Conservation (phyloP, 108 stramenopile species). For the Cyclostephanos tholiformis region DNA sequence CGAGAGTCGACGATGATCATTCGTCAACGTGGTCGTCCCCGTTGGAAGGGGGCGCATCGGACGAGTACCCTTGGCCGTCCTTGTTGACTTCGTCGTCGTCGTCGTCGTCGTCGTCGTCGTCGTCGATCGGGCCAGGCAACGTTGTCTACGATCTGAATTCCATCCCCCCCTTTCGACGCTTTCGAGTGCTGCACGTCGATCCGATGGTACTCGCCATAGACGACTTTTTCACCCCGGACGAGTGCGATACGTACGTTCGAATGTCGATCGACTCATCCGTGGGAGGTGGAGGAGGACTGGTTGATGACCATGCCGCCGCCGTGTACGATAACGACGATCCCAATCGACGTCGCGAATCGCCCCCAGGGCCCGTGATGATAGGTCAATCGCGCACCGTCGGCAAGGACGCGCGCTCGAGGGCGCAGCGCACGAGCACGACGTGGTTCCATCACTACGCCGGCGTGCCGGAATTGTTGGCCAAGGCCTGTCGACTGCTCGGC, state of each 20-base stretch:
- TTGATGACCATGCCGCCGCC: background rate
- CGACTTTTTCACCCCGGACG: constrained; percentile 75
- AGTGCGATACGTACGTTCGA: constrained; percentile 77
- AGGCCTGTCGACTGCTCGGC: constrained; percentile 75
- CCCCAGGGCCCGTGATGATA: constrained; percentile 26
- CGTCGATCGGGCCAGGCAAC: constrained; percentile 2
- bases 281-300: background rate
- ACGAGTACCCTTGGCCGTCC: background rate
- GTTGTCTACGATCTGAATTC: constrained; percentile 27
- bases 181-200: constrained; percentile 75
- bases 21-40: constrained; percentile 30
- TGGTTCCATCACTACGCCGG: constrained; percentile 79
- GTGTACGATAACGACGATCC: background rate
- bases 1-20: background rate
- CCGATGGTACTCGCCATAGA: constrained; percentile 77
- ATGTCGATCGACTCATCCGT: constrained; percentile 50
- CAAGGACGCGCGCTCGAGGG: constrained; percentile 63
- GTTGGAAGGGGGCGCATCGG: constrained; percentile 38
- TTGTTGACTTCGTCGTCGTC: background rate
- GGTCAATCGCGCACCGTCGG: constrained; percentile 82
- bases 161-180: constrained; percentile 68
- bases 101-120: background rate
- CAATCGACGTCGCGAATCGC: background rate
- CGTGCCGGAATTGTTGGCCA: constrained; percentile 78
- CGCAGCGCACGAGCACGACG: constrained; percentile 78